Evolutionary conservation across 2,329 filamentous ascomycete genomes (phyloP), one percentile per base, ranked within the genome.

Genomic region (Pezicula carpinea): DNA sequence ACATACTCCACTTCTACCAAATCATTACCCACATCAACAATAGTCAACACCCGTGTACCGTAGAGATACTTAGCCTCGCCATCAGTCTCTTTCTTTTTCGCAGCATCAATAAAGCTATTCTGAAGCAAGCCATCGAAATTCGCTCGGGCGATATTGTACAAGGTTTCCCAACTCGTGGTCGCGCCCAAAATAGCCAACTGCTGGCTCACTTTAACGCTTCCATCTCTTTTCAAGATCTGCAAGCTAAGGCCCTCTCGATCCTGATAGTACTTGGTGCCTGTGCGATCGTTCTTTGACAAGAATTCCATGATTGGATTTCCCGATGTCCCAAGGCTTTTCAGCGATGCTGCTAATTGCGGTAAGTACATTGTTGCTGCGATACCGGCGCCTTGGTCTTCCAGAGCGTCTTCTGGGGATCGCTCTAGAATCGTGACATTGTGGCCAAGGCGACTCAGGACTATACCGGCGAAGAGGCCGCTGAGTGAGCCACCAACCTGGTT

Each of bases 401-500:
- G 22, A 23, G 22, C 22, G 7, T 47, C 39, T 14, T 42, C 23
- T 4, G 45, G 31, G 19, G 35, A 47, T 32, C 44, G 45, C 26
- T 56, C 55, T 17, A 55, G 43, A 22, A 57, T 55, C 3, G n/a
- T 39, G 11, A 57, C 47, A 23, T 48, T 43, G 42, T 57, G 51
- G 22, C 53, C 53, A n/a, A 49, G 52, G n/a, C 46, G 47, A 14
- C 47, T 45, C 31, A 57, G 50, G 17, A 48, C 36, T 33, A 53
- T 48, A 19, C 51, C 54, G 15, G 31, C 21, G 34, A 54, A 49
- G 13, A 56, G 47, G 14, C 54, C 52, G 2, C 46, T 44, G 18
- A 53, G 43, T 14, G 54, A 56, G n/a, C 54, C 54, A 10, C 54
- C 54, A 13, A 56, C 41, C 50, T 48, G n/a, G n/a, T n/a, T n/a